Evolutionary conservation across 257 asterid species (phyloP), one percentile per base, ranked within the genome.

Genomic region (Salvia hispanica): DNA sequence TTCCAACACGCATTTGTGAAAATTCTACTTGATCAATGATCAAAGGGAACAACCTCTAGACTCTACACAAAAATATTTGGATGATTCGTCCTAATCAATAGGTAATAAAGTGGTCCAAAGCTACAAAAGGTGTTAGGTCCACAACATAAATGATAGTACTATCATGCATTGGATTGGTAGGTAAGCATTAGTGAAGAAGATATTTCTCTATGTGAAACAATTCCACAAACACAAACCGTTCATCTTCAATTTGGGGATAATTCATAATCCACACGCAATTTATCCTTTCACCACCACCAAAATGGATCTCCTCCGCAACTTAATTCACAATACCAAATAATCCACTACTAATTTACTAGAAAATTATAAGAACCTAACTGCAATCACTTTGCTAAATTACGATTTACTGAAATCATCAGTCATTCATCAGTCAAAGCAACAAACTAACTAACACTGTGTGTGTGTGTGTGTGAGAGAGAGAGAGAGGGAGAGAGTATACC

Each of bases 401-500:
- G 21, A 18, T 18, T 18, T 18, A 18, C 21, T 18, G 21, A 18
- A 18, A 18, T 1, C 21, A 18, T 18, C 21, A 18, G 1, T 18
- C 21, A 43, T 18, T 42, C 14, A 59, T 39, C 6, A 59, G 65
- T 39, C 7, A 53, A 12, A 18, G 21, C 25, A 4, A 47, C 4
- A 47, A 40, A 11, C 13, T 31, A 40, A 11, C 13, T 31, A 18
- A 18, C 21, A 18, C 21, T 0, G 21, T 18, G 21, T 0, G 21
- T 18, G 21, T 18, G 21, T 18, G 21, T 18, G 21, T 18, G 21
- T 0, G 21, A 18, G 21, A 18, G 21, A 48, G 54, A 50, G 18
- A 12, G 21, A 18, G 21, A 18, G 21, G 44, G 54, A 50, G 18
- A 12, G 55, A 51, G 14, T 3, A 50, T 80, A 90, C 95, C 95